phyloP scores from a whole-genome alignment of 345 rosid genomes.

The Barbarea vulgaris region DNA sequence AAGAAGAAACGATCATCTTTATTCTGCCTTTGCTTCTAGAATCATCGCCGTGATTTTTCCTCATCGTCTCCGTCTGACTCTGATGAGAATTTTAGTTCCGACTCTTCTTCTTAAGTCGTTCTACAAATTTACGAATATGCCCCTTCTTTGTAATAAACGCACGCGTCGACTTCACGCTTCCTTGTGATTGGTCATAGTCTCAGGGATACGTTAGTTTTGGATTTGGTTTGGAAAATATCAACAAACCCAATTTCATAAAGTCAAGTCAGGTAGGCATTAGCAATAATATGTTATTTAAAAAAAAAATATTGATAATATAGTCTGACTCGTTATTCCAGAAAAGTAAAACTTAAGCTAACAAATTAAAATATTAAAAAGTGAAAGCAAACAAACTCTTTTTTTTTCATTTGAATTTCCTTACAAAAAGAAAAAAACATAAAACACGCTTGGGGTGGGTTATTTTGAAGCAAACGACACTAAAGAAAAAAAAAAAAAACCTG shows the following conservation, averaged over 20 bases:
- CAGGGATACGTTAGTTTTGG: constrained; percentile 26
- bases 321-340: constrained; percentile 36
- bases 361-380: background rate
- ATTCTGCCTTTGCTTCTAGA: background rate
- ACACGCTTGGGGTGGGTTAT: constrained; percentile 20
- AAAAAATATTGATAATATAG: background rate
- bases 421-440: background rate
- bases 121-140: background rate
- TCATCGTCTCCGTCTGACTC: background rate
- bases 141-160: background rate
- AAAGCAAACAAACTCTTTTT: constrained; percentile 1
- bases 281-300: background rate
- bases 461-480: constrained; percentile 33
- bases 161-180: constrained; percentile 4
- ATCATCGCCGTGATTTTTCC: background rate
- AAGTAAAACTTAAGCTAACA: constrained; percentile 31
- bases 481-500: constrained; percentile 16
- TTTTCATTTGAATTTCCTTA: constrained; percentile 29
- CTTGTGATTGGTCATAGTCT: background rate
- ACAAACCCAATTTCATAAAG: constrained; percentile 20
- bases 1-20: constrained; percentile 1
- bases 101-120: background rate
- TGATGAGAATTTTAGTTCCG: background rate
- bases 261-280: constrained; percentile 34
- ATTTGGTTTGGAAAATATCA: constrained; percentile 11